A percentile compares a stretch with the other conserved stretches of the same genome.
These are phyloP conservation scores for Chrysoporthe deuterocubensis DNA, from an alignment of 2,329 filamentous ascomycete species.

Conservation along the genomic window DNA sequence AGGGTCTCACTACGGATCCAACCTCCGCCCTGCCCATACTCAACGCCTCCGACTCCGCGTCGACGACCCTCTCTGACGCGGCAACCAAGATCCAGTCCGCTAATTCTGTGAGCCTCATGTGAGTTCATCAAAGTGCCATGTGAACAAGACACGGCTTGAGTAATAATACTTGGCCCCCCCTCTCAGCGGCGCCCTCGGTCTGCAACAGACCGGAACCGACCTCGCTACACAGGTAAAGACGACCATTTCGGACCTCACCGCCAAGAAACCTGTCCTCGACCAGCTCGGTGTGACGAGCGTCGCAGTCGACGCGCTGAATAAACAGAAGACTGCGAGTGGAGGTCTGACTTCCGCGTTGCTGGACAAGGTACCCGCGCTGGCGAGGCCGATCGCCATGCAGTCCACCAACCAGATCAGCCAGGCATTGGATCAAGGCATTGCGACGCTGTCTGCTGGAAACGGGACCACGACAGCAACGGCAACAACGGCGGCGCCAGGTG, in stretches of 20 bases:
- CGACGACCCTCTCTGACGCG: slow-evolving; percentile 14
- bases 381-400: slow-evolving; percentile 20
- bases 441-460: slow-evolving; percentile 9
- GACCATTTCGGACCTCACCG: slow-evolving; percentile 19
- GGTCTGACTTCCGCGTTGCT: slow-evolving; percentile 18
- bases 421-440: slow-evolving; percentile 19
- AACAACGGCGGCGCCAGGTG: not conserved
- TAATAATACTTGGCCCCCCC: slow-evolving; percentile 6
- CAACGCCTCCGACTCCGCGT: slow-evolving; percentile 11
- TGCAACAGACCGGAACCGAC: slow-evolving; percentile 22
- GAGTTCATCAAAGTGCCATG: not conserved
- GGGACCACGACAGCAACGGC: not conserved
- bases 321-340: slow-evolving; percentile 13
- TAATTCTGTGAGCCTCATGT: slow-evolving; percentile 11
- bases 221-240: slow-evolving; percentile 22
- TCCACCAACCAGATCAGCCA: slow-evolving; percentile 18
- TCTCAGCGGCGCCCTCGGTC: slow-evolving; percentile 35
- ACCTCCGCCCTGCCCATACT: slow-evolving; percentile 18
- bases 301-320: slow-evolving; percentile 11
- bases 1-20: slow-evolving; percentile 21
- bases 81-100: slow-evolving; percentile 22
- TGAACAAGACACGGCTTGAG: not conserved
- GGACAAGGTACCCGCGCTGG: slow-evolving; percentile 23
- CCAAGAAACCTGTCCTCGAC: slow-evolving; percentile 23
- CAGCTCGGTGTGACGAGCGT: slow-evolving; percentile 19